These are phyloP conservation scores for Neurospora sp. DNA, from an alignment of 495 filamentous ascomycete species.

Conservation along the genomic window DNA sequence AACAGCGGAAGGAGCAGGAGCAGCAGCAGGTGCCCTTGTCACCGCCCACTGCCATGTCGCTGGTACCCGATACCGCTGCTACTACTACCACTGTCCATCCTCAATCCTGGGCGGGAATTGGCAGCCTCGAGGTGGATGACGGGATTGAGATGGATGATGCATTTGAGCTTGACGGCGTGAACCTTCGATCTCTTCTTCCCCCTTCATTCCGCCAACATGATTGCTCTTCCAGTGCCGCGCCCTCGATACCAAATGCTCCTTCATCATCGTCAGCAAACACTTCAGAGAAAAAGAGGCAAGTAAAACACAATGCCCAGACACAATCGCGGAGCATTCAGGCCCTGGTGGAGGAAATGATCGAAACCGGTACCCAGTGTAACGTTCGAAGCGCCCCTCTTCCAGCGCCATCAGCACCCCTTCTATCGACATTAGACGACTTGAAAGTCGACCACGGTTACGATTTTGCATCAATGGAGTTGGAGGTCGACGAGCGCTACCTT, in stretches of 20 bases:
- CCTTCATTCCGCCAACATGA: not conserved
- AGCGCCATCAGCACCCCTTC: conserved; percentile 1
- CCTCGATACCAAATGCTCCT: not conserved
- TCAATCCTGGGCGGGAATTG: not conserved
- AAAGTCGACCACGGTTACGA: conserved; percentile 1
- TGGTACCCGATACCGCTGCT: not conserved
- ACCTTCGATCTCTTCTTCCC: not conserved
- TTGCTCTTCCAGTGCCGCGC: not conserved
- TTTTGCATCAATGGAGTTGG: conserved; percentile 12
- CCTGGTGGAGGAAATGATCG: conserved; percentile 27
- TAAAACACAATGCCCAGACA: conserved; percentile 6
- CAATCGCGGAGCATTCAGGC: conserved; percentile 11
- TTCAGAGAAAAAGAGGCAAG: not conserved
- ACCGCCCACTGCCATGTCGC: not conserved
- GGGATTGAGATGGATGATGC: not conserved
- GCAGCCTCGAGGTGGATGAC: not conserved
- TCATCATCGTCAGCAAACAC: not conserved
- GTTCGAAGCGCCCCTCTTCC: conserved; percentile 16
- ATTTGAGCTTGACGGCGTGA: not conserved
- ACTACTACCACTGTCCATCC: not conserved
- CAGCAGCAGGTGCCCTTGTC: not conserved
- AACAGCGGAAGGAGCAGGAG: not conserved
- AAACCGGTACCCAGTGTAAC: conserved; percentile 26
- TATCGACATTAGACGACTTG: not conserved
- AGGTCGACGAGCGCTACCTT: conserved; percentile 19